Conservation (phyloP, 345 rosid species). For the Dimocarpus longan region DNA sequence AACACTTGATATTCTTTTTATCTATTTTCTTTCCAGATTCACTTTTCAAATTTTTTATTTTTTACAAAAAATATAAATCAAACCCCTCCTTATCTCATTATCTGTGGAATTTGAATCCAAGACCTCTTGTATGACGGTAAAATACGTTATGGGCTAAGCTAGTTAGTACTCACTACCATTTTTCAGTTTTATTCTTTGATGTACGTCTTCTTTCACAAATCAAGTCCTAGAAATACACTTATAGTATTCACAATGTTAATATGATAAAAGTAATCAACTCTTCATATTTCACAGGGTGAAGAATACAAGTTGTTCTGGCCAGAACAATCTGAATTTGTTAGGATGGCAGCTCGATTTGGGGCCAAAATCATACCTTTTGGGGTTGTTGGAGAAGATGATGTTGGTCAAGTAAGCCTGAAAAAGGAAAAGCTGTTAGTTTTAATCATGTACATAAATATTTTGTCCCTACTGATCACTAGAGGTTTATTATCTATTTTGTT, state of each 20-base stretch:
- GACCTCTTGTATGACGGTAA: too few species aligned
- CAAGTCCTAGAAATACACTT: neutral
- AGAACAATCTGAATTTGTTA: conserved; percentile 72
- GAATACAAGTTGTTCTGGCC: conserved; percentile 83
- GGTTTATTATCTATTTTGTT: neutral
- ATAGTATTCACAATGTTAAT: neutral
- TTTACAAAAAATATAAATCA: too few species aligned
- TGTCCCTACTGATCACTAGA: neutral
- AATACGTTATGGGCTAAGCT: neutral
- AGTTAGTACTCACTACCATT: neutral
- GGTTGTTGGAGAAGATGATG: conserved; percentile 80
- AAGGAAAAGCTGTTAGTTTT: neutral
- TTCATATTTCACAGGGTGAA: conserved; percentile 56
- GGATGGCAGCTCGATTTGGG: conserved; percentile 80
- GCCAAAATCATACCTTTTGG: conserved; percentile 83
- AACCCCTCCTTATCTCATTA: too few species aligned
- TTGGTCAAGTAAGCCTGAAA: conserved; percentile 51
- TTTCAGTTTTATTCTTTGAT: neutral
- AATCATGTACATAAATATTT: neutral
- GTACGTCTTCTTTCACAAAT: too few species aligned
- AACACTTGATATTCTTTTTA: neutral
- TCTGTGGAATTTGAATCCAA: neutral
- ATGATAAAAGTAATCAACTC: neutral
- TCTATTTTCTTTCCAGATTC: neutral
- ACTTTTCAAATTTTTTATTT: too few species aligned